A percentile compares a stretch with the other conserved stretches of the same genome.
Evolutionary conservation across 441 rosid genomes (phyloP).

Genomic region (Lagerstroemia fauriei): DNA sequence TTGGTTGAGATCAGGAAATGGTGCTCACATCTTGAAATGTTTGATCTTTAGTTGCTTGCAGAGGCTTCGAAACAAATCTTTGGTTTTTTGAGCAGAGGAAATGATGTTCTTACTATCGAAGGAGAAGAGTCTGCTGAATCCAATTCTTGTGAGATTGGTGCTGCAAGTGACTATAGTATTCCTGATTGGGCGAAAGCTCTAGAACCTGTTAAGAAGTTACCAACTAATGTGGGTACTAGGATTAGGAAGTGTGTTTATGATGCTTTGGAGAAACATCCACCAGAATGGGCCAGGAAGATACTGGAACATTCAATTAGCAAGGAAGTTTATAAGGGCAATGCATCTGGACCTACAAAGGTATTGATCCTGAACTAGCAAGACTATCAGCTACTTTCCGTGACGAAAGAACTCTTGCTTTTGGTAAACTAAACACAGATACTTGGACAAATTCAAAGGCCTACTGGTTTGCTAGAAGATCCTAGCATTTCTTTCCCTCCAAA

Average conservation of each 20-base stretch:
- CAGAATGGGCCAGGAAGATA: conserved; percentile 88
- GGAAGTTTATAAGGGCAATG: conserved; percentile 98
- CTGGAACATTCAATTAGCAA: conserved; percentile 92
- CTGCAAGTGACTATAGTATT: conserved; percentile 49
- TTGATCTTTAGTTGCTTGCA: conserved; percentile 88
- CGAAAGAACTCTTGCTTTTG: too few relatives aligned
- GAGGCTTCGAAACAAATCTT: conserved; percentile 79
- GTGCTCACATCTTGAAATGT: conserved; percentile 38
- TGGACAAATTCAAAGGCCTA: too few relatives aligned
- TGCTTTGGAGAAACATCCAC: conserved; percentile 77
- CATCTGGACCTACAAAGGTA: conserved; percentile 99
- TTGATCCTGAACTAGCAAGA: neutral
- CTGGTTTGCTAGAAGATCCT: too few relatives aligned
- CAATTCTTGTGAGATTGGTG: conserved; percentile 51
- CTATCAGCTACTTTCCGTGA: neutral
- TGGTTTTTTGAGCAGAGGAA: conserved; percentile 61
- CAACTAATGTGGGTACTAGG: conserved; percentile 98
- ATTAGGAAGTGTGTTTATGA: conserved; percentile 90
- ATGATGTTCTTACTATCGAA: conserved; percentile 60
- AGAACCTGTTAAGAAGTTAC: conserved; percentile 92
- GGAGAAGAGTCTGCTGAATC: conserved; percentile 63
- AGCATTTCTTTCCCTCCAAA: too few relatives aligned
- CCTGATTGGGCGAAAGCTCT: conserved; percentile 90
- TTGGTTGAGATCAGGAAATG: neutral
- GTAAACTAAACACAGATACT: too few relatives aligned